Base-by-base conservation (phyloP, 2,329 filamentous ascomycete species). In the Penicillium brasilianum region DNA sequence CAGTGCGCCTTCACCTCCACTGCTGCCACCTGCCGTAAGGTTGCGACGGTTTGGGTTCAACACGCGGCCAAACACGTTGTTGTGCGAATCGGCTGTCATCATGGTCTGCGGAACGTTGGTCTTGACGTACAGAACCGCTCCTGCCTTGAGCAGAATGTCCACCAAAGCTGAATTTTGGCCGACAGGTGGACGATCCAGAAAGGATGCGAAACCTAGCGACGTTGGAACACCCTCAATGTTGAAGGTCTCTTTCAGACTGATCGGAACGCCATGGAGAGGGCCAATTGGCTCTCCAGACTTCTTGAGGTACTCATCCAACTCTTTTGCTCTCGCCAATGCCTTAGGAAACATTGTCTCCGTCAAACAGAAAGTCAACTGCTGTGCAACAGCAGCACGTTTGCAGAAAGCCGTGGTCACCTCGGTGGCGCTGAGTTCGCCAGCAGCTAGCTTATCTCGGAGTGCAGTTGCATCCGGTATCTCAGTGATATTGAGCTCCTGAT, bases 401-500 rank as follows among this genome's bases (percentile, higher is more conserved):
- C 72, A 75, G 53, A 82, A 83, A 9, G 67, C 68, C 18, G 53
- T 59, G 1, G 63, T 53, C 5, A 66, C 63, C 43, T 46, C 43
- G 43, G 28, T 32, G 2, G 65, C 57, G 11, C 48, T 61, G 28
- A 57, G 49, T 16, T 62, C 59, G 6, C 22, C 36, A 2, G 41
- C 18, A 13, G 55, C 41, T 2, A 68, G 43, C 25, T 56, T 58
- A 14, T 59, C 59, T 22, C 30, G 36, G 10, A 62, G 41, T 11
- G 48, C 37, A 5, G 52, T 62, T 25, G 60, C 59, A 57, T 62
- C 62, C 11, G 41, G 8, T 3, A 41, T 41, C 22, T 63, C 64
- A 0, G 83, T 84, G 39, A 84, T 84, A 5, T 72, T 69, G 5
- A 83, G 63, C 65, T 84, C 81, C 30, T 73, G 64, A 0, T 70